These are phyloP conservation scores for Aphanomyces euteiches DNA, from an alignment of 352 stramenopile species.

Conservation along the genomic window DNA sequence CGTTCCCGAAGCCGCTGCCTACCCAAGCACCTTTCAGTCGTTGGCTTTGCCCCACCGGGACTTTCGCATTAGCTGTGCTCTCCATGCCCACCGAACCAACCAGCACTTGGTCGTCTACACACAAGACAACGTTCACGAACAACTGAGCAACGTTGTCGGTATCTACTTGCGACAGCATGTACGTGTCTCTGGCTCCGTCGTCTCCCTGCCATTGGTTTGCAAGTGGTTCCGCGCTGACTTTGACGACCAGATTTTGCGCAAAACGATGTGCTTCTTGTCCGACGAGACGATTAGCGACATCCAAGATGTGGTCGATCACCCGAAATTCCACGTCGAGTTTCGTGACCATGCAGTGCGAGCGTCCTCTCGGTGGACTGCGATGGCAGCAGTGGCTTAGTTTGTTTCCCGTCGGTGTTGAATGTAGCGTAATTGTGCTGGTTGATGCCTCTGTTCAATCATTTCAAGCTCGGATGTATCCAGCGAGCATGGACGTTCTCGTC, in stretches of 20 bases:
- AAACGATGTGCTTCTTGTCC: conserved; percentile 5
- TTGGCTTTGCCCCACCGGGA: conserved; percentile 45
- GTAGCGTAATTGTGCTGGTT: no score
- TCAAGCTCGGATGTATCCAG: no score
- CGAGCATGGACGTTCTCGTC: no score
- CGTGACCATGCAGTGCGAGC: not conserved
- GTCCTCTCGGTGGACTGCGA: not conserved
- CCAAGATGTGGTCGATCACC: not conserved
- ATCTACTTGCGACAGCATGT: conserved; percentile 42
- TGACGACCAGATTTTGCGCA: conserved; percentile 18
- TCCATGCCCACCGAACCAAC: conserved; percentile 61
- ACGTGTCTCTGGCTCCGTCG: conserved; percentile 44
- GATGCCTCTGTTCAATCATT: no score
- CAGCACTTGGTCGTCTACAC: conserved; percentile 69
- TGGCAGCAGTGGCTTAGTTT: not conserved
- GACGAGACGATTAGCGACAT: not conserved
- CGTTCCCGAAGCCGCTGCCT: conserved; percentile 42
- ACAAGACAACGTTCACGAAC: conserved; percentile 48
- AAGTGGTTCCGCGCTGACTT: conserved; percentile 50
- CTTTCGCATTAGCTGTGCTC: conserved; percentile 77
- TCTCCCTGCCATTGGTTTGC: conserved; percentile 57
- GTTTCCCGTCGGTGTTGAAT: no score
- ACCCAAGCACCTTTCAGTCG: conserved; percentile 37
- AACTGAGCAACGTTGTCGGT: conserved; percentile 63
- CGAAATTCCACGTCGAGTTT: conserved; percentile 21